Base-by-base conservation (phyloP, 225 moss, liverwort and hornwort genomes). In the Ulota crispa region DNA sequence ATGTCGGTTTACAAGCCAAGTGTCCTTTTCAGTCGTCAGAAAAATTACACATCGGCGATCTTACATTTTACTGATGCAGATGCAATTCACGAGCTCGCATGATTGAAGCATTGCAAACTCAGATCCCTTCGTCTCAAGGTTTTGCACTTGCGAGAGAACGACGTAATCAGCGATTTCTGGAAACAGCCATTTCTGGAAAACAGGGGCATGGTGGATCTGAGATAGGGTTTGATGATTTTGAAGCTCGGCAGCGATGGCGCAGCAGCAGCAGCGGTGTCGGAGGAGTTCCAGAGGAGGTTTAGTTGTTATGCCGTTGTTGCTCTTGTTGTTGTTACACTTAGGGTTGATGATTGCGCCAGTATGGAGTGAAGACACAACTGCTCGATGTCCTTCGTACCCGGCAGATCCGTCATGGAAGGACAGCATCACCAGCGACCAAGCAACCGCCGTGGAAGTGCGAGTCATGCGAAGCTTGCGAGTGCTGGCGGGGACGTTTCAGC, bases 381-480 rank as follows among this genome's bases (percentile, higher is more conserved):
- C 1, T 6, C 28, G 50, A 0, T 82, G 82, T 76, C 82, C 82
- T 24, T n/a, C 76, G 4, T 82, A 82, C 61, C 82, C 82, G 15
- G 1, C 36, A 6, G 82, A 82, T 76, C 37, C 76, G 61, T 47
- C 76, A 21, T 91, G 91, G 91, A 85, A 80, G 80, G 64, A 78
- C 26, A 45, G 41, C 55, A 5, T 89, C 4, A 18, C 50, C 47
- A 61, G 34, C n/a, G 63, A 72, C 4, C 59, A 59, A 34, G 6
- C 43, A 1, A 50, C 41, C 5, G 68, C 64, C 19, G 28, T 45
- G 18, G 45, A 85, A 21, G n/a, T 89, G 73, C 86, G 72, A 13
- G 20, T 90, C 26, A 84, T 84, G 86, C 80, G 78, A 4, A 82
- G 65, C 43, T 70, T 91, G 81, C 89, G 91, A 6, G 45, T 91